Conservation (phyloP, 2,329 filamentous ascomycete species). For the Aspergillus ibericus region DNA sequence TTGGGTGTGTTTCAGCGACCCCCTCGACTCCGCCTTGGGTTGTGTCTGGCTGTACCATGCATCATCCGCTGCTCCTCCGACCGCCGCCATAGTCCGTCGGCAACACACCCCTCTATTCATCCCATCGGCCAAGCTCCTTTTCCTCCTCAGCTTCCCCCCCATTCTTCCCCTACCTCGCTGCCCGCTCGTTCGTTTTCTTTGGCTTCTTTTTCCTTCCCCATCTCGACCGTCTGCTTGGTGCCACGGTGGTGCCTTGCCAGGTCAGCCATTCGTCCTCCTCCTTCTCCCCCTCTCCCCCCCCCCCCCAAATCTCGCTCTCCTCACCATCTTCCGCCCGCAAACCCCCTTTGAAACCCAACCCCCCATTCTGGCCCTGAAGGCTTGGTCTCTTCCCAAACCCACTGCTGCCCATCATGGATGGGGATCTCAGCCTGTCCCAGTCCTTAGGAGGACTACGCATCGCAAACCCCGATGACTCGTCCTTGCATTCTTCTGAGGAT, state of each 20-base stretch:
- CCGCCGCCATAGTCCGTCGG: slow-evolving; percentile 35
- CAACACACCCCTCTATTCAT: slow-evolving; percentile 7
- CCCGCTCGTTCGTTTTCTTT: neutral
- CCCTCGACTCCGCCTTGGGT: slow-evolving; percentile 10
- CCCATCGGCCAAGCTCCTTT: neutral
- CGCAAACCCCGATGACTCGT: slow-evolving; percentile 85
- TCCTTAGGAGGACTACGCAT: slow-evolving; percentile 93
- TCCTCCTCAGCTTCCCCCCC: neutral
- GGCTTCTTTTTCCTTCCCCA: slow-evolving; percentile 1
- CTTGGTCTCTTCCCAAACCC: neutral
- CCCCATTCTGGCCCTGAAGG: neutral
- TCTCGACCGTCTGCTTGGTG: slow-evolving; percentile 2
- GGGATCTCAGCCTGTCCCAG: slow-evolving; percentile 87
- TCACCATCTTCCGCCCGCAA: slow-evolving; percentile 4
- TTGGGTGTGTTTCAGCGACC: slow-evolving; percentile 7
- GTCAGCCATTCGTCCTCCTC: neutral
- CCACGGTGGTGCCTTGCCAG: slow-evolving; percentile 12
- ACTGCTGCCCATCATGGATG: slow-evolving; percentile 67
- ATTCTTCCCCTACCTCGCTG: neutral
- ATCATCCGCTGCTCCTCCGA: slow-evolving; percentile 31
- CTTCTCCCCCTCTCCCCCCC: too few species aligned
- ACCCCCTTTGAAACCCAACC: slow-evolving; percentile 10
- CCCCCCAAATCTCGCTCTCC: neutral
- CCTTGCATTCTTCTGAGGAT: slow-evolving; percentile 41
- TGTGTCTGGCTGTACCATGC: slow-evolving; percentile 28